These are phyloP conservation scores for Gnaphalium uliginosum DNA, from an alignment of 129 eudicot species.

Conservation along the genomic window DNA sequence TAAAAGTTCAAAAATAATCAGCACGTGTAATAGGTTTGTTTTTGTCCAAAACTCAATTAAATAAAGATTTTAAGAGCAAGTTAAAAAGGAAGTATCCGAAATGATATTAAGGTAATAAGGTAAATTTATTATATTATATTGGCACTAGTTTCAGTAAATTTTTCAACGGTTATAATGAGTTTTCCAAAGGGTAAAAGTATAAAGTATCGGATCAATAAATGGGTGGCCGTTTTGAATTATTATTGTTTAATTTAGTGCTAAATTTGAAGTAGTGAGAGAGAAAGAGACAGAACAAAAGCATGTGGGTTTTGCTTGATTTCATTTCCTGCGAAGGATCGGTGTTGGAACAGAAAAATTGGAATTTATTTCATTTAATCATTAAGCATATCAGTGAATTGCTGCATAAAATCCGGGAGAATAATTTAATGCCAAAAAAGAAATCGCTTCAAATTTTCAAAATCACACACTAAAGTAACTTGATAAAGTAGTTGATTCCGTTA, in stretches of 20 bases:
- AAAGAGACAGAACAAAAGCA: slow-evolving; percentile 48
- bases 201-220: slow-evolving; percentile 50
- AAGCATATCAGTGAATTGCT: slow-evolving; percentile 37
- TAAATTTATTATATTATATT: neutral
- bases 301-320: slow-evolving; percentile 55
- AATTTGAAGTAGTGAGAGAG: slow-evolving; percentile 24
- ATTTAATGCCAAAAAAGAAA: slow-evolving; percentile 11
- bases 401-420: slow-evolving; percentile 43
- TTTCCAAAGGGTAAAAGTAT: slow-evolving; percentile 29
- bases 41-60: neutral
- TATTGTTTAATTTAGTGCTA: slow-evolving; percentile 14
- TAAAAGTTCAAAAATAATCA: neutral
- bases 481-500: neutral
- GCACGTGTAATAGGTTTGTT: neutral
- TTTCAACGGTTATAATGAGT: slow-evolving; percentile 24
- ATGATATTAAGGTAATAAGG: too few species aligned
- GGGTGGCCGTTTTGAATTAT: slow-evolving; percentile 33
- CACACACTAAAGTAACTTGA: neutral
- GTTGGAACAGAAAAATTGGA: slow-evolving; percentile 22
- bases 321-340: slow-evolving; percentile 48
- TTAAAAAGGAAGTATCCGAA: neutral
- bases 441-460: slow-evolving; percentile 16
- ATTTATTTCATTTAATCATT: slow-evolving; percentile 9
- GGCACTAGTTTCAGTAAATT: neutral
- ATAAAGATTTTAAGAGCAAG: neutral